These are phyloP conservation scores for Aspergillus unguis DNA, from an alignment of 2,329 filamentous ascomycete genomes.

Conservation along the genomic window DNA sequence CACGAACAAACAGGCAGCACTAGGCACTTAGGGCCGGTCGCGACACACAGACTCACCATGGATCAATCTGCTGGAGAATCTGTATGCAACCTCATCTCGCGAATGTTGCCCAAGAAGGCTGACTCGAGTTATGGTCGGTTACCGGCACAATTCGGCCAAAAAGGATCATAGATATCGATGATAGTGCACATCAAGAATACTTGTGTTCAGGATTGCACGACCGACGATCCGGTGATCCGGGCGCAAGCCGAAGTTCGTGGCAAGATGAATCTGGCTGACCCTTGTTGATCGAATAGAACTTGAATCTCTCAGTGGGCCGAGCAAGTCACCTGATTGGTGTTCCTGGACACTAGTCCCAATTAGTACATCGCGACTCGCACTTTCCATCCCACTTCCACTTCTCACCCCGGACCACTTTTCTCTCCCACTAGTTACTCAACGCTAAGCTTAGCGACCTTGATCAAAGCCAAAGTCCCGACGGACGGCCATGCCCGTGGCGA, in stretches of 20 bases:
- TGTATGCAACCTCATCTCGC: conserved; percentile 2
- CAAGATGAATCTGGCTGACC: background rate
- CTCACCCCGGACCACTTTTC: background rate
- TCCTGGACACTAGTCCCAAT: conserved; percentile 15
- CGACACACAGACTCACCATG: conserved; percentile 1
- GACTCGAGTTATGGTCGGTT: too few relatives aligned
- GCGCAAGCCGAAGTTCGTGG: background rate
- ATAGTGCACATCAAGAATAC: too few relatives aligned
- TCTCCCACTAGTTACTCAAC: background rate
- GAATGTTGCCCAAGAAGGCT: too few relatives aligned
- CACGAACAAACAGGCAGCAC: background rate
- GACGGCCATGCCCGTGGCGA: background rate
- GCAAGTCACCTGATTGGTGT: conserved; percentile 18
- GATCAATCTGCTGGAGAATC: background rate
- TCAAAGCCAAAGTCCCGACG: background rate
- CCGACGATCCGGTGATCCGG: conserved; percentile 18
- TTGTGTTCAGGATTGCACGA: background rate
- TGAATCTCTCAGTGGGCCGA: background rate
- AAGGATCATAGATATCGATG: too few relatives aligned
- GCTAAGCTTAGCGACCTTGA: conserved; percentile 8
- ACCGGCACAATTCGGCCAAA: too few relatives aligned
- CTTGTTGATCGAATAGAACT: background rate
- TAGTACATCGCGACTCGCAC: background rate
- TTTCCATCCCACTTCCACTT: background rate
- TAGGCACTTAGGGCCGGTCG: background rate